Percentiles rank a stretch among this genome's conserved stretches.
These are phyloP conservation scores for Aspergillus sp. DNA, from an alignment of 2,329 filamentous ascomycete genomes.

Conservation along the genomic window DNA sequence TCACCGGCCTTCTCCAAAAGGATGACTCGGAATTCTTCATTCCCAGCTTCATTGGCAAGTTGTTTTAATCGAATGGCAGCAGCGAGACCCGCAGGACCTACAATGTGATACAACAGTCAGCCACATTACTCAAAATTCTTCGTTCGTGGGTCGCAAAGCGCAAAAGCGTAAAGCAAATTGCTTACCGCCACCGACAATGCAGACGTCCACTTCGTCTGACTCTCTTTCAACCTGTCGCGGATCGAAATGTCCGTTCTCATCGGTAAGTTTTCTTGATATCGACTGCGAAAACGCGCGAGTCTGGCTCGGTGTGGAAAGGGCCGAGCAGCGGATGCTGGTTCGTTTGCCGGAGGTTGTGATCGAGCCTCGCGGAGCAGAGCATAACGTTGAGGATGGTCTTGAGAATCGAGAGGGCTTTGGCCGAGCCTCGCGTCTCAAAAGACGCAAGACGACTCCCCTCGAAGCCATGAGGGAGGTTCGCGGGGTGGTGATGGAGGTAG, in stretches of 20 bases:
- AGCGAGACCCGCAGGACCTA: conserved; percentile 84
- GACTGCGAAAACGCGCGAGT: conserved; percentile 48
- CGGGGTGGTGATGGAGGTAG: conserved; percentile 1
- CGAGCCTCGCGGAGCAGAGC: conserved; percentile 22
- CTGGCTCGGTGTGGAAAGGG: conserved; percentile 29
- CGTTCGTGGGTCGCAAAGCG: background rate
- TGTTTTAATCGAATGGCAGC: conserved; percentile 95
- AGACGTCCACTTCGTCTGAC: conserved; percentile 91
- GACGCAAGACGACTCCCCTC: conserved; percentile 40
- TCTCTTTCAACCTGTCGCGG: conserved; percentile 74
- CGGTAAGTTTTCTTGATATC: conserved; percentile 40
- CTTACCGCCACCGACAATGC: conserved; percentile 85
- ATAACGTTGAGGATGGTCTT: conserved; percentile 25
- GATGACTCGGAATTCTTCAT: conserved; percentile 92
- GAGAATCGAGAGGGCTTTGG: conserved; percentile 30
- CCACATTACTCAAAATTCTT: background rate
- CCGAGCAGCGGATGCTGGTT: conserved; percentile 18
- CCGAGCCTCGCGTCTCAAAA: conserved; percentile 43
- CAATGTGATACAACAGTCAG: conserved; percentile 7
- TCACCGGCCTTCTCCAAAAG: conserved; percentile 94
- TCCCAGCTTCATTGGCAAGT: conserved; percentile 87
- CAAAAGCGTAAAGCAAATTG: background rate
- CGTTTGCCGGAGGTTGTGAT: conserved; percentile 21
- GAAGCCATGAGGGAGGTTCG: conserved; percentile 38
- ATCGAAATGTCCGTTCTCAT: conserved; percentile 62